A percentile compares a stretch with the other conserved stretches of the same genome.
These are phyloP conservation scores for Exsudoporus frostii DNA, from an alignment of 768 basidiomycete genomes.

Conservation along the genomic window DNA sequence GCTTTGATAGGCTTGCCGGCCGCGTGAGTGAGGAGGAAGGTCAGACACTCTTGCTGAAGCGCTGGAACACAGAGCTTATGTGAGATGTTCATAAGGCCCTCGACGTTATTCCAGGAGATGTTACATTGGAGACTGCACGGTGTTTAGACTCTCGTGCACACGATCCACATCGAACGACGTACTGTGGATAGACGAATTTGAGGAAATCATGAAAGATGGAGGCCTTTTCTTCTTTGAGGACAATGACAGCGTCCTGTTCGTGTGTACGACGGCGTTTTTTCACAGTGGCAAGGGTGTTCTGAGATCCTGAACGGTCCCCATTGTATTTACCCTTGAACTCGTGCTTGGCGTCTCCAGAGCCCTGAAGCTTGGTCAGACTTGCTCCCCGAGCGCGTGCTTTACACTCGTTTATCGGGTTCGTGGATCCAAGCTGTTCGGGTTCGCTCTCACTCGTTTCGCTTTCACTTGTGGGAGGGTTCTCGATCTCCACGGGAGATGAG, in stretches of 20 bases:
- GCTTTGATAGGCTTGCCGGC: constrained; percentile 92
- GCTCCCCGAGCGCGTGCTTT: constrained; percentile 43
- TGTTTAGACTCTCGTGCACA: constrained; percentile 1
- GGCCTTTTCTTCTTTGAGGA: constrained; percentile 88
- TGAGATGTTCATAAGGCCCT: constrained; percentile 85
- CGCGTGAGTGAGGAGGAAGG: constrained; percentile 88
- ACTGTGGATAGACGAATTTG: constrained; percentile 93
- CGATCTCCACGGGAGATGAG: constrained; percentile 41
- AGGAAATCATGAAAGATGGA: constrained; percentile 90
- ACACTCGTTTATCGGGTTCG: constrained; percentile 11
- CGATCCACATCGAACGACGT: constrained; percentile 27
- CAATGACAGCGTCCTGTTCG: constrained; percentile 78
- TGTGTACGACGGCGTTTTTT: constrained; percentile 42
- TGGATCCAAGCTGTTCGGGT: constrained; percentile 25
- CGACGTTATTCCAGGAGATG: constrained; percentile 94
- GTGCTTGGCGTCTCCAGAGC: constrained; percentile 23
- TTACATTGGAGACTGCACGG: constrained; percentile 74
- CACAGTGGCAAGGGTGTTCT: constrained; percentile 38
- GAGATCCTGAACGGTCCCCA: constrained; percentile 15
- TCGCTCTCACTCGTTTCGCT: constrained; percentile 37
- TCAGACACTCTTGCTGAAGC: constrained; percentile 77
- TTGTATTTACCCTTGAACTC: constrained; percentile 25
- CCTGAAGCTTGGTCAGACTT: constrained; percentile 63
- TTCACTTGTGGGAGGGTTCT: constrained; percentile 34
- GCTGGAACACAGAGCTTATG: constrained; percentile 84